phyloP scores from a whole-genome alignment of 805 yeast genomes.

The Zygosaccharomyces lentus region DNA sequence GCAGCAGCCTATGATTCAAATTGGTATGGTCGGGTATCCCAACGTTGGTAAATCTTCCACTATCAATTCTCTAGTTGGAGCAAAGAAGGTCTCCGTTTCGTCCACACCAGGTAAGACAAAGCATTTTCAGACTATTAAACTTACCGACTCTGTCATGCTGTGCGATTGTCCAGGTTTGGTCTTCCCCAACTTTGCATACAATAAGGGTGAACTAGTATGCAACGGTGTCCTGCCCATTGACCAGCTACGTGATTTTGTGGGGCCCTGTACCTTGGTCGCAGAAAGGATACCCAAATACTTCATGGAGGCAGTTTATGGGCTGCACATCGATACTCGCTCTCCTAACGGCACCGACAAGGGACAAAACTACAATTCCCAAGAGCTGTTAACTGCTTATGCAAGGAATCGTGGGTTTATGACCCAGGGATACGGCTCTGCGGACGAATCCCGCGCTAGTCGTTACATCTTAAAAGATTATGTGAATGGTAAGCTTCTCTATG shows the following conservation, averaged over 20 bases:
- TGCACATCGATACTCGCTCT: slow-evolving; percentile 72
- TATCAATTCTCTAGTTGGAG: slow-evolving; percentile 91
- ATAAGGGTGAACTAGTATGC: slow-evolving; percentile 94
- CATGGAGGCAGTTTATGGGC: slow-evolving; percentile 90
- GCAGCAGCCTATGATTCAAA: slow-evolving; percentile 63
- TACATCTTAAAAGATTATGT: slow-evolving; percentile 92
- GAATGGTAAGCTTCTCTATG: slow-evolving; percentile 78
- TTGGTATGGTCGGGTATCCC: slow-evolving; percentile 97
- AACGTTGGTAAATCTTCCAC: slow-evolving; percentile 97
- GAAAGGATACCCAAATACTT: slow-evolving; percentile 84
- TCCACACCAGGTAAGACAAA: slow-evolving; percentile 98
- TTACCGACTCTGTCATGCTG: slow-evolving; percentile 75
- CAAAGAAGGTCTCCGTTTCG: slow-evolving; percentile 97
- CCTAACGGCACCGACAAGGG: slow-evolving; percentile 87
- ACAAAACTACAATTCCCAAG: slow-evolving; percentile 72
- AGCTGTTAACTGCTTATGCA: slow-evolving; percentile 85
- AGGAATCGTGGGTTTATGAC: slow-evolving; percentile 97
- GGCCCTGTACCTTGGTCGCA: slow-evolving; percentile 81
- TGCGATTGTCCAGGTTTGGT: slow-evolving; percentile 99
- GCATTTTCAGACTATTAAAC: slow-evolving; percentile 92
- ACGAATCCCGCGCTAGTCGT: slow-evolving; percentile 91
- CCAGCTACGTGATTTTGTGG: slow-evolving; percentile 87
- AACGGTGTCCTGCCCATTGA: slow-evolving; percentile 99
- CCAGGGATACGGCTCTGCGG: slow-evolving; percentile 96
- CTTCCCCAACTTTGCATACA: slow-evolving; percentile 94